These are phyloP conservation scores for Hypoxylon trugodes DNA, from an alignment of 495 filamentous ascomycete genomes.

Conservation along the genomic window DNA sequence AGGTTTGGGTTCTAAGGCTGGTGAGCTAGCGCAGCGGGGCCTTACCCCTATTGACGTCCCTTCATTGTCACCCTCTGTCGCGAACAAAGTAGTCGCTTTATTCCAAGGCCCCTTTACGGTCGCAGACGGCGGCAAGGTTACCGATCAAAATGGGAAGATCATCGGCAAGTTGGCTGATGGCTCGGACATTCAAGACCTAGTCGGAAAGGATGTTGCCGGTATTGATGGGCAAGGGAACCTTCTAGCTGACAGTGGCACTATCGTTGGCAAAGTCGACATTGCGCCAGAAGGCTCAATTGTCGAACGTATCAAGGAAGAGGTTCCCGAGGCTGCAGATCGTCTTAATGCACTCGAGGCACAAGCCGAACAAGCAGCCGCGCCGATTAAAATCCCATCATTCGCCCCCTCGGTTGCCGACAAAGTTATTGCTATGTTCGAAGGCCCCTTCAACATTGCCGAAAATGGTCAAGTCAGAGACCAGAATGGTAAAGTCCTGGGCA, in stretches of 20 bases:
- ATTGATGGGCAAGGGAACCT: constrained; percentile 88
- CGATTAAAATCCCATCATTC: constrained; percentile 33
- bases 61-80: constrained; percentile 35
- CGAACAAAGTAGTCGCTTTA: constrained; percentile 40
- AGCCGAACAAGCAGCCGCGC: constrained; percentile 65
- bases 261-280: constrained; percentile 79
- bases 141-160: constrained; percentile 74
- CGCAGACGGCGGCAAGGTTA: constrained; percentile 70
- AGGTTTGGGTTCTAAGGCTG: constrained; percentile 54
- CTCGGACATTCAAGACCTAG: constrained; percentile 70
- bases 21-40: constrained; percentile 53
- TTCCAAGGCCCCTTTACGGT: constrained; percentile 56
- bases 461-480: constrained; percentile 73
- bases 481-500: constrained; percentile 72
- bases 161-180: constrained; percentile 75
- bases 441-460: constrained; percentile 58
- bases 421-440: constrained; percentile 38
- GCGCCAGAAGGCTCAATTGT: constrained; percentile 73
- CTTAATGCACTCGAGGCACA: constrained; percentile 58
- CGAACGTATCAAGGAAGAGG: constrained; percentile 61
- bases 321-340: constrained; percentile 54
- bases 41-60: constrained; percentile 36
- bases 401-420: constrained; percentile 36
- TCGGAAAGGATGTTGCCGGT: constrained; percentile 77
- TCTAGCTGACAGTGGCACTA: constrained; percentile 78